phyloP scores from a whole-genome alignment of 2,329 filamentous ascomycete species.

The Hirsutella minnesotensis region DNA sequence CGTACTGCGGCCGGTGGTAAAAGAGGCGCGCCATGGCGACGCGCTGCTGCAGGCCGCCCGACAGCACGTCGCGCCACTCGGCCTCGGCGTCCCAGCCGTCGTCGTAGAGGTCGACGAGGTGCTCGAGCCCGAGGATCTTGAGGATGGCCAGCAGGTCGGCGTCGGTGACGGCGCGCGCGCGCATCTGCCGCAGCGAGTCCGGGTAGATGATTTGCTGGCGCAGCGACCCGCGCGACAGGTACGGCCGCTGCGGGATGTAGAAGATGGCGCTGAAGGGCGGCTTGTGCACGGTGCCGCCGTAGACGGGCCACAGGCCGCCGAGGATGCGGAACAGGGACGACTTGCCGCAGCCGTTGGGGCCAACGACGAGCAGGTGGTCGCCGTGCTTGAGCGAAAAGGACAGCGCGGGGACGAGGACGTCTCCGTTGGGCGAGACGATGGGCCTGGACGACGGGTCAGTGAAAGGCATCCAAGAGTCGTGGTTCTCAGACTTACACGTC shows the following conservation, averaged over 20 bases:
- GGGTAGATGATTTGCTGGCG: conserved; percentile 96
- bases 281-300: conserved; percentile 86
- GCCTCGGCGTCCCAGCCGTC: conserved; percentile 86
- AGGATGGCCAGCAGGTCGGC: conserved; percentile 68
- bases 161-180: conserved; percentile 71
- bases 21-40: conserved; percentile 94
- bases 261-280: conserved; percentile 90
- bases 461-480: too few relatives aligned
- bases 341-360: conserved; percentile 95
- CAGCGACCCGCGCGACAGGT: conserved; percentile 82
- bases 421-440: conserved; percentile 93
- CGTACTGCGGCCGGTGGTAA: conserved; percentile 86
- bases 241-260: conserved; percentile 94
- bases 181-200: conserved; percentile 78
- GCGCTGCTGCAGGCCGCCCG: conserved; percentile 84
- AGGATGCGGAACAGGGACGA: conserved; percentile 93
- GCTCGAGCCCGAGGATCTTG: conserved; percentile 67
- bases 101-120: conserved; percentile 65
- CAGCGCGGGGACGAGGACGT: conserved; percentile 74
- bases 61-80: conserved; percentile 92
- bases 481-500: conserved; percentile 47
- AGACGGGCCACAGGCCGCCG: conserved; percentile 93
- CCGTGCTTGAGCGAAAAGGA: conserved; percentile 79
- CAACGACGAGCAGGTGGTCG: conserved; percentile 87
- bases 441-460: conserved; percentile 35